phyloP scores from a whole-genome alignment of 768 basidiomycete species.

The Neoboletus subvelutipes region DNA sequence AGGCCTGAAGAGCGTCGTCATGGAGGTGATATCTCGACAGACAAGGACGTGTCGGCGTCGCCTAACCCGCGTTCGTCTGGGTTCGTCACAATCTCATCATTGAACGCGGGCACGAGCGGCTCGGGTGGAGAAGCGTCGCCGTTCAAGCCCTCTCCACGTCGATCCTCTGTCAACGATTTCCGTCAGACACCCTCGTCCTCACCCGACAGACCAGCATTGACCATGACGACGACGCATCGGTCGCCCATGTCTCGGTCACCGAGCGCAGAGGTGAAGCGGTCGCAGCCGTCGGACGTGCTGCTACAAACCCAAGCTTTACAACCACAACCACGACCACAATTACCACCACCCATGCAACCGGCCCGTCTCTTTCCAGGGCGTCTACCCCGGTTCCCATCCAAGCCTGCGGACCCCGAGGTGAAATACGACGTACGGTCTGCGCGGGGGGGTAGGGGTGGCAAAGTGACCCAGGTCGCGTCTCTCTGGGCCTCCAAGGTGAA shows the following conservation, averaged over 20 bases:
- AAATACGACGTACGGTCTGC: slow-evolving; percentile 77
- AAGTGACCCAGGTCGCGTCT: slow-evolving; percentile 69
- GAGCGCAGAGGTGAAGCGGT: slow-evolving; percentile 12
- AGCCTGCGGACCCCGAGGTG: slow-evolving; percentile 46
- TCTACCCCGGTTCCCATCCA: slow-evolving; percentile 35
- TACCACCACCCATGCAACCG: background rate
- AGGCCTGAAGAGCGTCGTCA: slow-evolving; percentile 3
- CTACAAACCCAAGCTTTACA: background rate
- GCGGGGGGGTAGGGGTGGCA: slow-evolving; percentile 73
- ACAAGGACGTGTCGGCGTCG: slow-evolving; percentile 32
- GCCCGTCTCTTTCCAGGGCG: slow-evolving; percentile 25
- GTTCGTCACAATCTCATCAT: slow-evolving; percentile 63
- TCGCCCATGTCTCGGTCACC: slow-evolving; percentile 12
- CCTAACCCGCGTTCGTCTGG: slow-evolving; percentile 78
- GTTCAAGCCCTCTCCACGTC: slow-evolving; percentile 16
- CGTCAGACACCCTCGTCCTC: slow-evolving; percentile 8
- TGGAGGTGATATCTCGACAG: slow-evolving; percentile 2
- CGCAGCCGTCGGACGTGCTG: background rate
- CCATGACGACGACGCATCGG: background rate
- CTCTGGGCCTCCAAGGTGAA: slow-evolving; percentile 65
- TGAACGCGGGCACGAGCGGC: slow-evolving; percentile 32
- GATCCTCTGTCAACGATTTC: slow-evolving; percentile 23
- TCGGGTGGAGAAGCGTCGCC: slow-evolving; percentile 6
- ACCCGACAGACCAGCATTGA: background rate
- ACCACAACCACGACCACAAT: background rate